phyloP scores from a whole-genome alignment of 768 basidiomycete genomes.

The Russula emetica region DNA sequence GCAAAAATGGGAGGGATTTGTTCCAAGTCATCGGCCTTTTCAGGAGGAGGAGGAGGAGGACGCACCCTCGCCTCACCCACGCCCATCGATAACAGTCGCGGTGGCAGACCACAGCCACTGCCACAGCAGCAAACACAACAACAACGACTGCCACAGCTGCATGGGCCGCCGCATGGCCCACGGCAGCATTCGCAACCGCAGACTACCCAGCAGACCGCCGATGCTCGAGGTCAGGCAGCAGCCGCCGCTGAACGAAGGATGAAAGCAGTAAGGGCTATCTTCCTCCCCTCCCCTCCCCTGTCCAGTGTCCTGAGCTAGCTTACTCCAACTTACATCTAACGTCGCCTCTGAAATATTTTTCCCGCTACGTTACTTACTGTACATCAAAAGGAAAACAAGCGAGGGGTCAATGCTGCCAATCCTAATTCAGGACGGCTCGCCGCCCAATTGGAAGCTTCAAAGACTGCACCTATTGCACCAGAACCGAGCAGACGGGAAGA shows the following conservation, averaged over 20 bases:
- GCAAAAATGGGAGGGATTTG: constrained; percentile 37
- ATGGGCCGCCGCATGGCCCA: neutral
- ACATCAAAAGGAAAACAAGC: constrained; percentile 35
- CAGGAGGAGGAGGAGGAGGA: too few relatives aligned
- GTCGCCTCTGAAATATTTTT: too few relatives aligned
- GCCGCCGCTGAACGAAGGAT: constrained; percentile 37
- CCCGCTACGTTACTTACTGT: too few relatives aligned
- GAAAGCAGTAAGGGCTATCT: constrained; percentile 33
- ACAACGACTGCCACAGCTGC: too few relatives aligned
- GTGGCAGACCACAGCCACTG: neutral
- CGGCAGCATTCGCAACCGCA: neutral
- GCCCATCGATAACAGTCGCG: neutral
- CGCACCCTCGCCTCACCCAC: constrained; percentile 31
- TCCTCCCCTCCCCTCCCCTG: neutral
- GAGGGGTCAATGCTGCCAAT: constrained; percentile 44
- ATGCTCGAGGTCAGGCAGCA: constrained; percentile 33
- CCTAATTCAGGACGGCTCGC: constrained; percentile 45
- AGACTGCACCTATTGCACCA: constrained; percentile 37
- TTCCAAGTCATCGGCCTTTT: constrained; percentile 35
- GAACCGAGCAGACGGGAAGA: constrained; percentile 40
- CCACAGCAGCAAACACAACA: neutral
- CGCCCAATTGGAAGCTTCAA: constrained; percentile 41
- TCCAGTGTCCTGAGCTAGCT: neutral
- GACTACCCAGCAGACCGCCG: neutral
- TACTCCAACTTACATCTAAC: too few relatives aligned